These are phyloP conservation scores for Westerdykella sp. DNA, from an alignment of 2,329 filamentous ascomycete species.

Conservation along the genomic window DNA sequence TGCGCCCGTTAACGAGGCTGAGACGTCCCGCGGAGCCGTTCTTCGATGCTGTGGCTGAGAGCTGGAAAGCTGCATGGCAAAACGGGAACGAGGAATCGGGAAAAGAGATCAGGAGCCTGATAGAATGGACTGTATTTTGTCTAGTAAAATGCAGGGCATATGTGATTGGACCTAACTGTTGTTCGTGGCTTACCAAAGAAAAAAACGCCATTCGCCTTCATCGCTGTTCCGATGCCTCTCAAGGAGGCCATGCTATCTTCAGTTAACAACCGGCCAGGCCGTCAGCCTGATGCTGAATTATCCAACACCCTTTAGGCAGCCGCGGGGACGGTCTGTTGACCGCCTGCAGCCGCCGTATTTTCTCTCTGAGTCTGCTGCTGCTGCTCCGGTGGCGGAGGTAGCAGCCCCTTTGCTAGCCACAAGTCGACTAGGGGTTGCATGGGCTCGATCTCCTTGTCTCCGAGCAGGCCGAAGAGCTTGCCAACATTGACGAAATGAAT, in stretches of 20 bases:
- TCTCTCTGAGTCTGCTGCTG: slow-evolving; percentile 15
- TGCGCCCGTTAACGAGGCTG: too few relatives aligned
- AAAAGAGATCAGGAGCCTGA: too few relatives aligned
- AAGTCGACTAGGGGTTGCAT: slow-evolving; percentile 93
- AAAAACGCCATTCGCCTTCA: too few relatives aligned
- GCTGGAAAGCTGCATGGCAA: not conserved
- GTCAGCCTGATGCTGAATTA: too few relatives aligned
- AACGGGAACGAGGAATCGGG: not conserved
- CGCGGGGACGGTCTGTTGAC: not conserved
- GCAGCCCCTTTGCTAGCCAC: slow-evolving; percentile 82
- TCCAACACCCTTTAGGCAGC: not conserved
- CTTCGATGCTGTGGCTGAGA: not conserved
- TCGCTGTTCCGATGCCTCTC: too few relatives aligned
- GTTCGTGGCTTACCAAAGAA: too few relatives aligned
- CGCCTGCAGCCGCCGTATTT: slow-evolving; percentile 4
- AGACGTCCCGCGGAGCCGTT: too few relatives aligned
- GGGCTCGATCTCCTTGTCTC: slow-evolving; percentile 84
- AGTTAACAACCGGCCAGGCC: too few relatives aligned
- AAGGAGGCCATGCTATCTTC: too few relatives aligned
- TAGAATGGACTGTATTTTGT: too few relatives aligned
- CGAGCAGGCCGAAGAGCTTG: slow-evolving; percentile 71
- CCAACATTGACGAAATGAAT: slow-evolving; percentile 56
- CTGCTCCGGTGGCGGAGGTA: slow-evolving; percentile 47
- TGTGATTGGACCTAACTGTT: too few relatives aligned
- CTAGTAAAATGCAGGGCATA: too few relatives aligned